Evolutionary conservation across 1,139 yeast species (phyloP), one percentile per base, ranked within the genome.

Genomic region (Yamadazyma taylorii): DNA sequence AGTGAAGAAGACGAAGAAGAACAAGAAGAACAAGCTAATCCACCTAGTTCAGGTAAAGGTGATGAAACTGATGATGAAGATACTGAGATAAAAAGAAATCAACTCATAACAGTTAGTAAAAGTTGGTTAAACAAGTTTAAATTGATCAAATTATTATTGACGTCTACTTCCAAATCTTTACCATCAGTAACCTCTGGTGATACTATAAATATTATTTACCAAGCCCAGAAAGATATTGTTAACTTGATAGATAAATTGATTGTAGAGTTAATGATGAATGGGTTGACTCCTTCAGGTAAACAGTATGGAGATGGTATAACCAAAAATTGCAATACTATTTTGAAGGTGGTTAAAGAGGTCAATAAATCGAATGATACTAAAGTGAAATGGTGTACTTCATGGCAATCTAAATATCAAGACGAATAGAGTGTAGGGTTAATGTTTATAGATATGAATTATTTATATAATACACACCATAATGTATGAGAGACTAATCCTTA

Each of bases 111-210:
- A 14, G 75, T 65, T 48, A 69, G 79, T 11, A 57, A 67, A 40
- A 50, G 37, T 16, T 81, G 85, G 84, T 56, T 68, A 24, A 63
- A 57, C 22, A 81, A 78, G 45, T 60, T 81, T 41, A 78, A 76
- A 45, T 55, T 81, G 47, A 60, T 81, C 15, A 81, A 75, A 50
- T 55, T 81, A 5, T 57, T 83, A 16, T 56, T 81, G 13, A 59
- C 72, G 1, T 78, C 87, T 3, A 66, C 80, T 38, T 65, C 69
- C 33, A 81, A 77, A 50, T 76, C 86, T 1, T 65, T 73, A 38
- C 85, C 78, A 10, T 55, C 51, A 10, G 56, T 62, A 0, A 60
- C 68, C 1, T 49, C 61, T 3, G 73, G 71, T 0, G 40, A 46
- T 10, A 50, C 52, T 8, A 57, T 72, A 11, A 78, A 77, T 47